Evolutionary conservation across 345 rosid genomes (phyloP).

Genomic region (Draba incana): DNA sequence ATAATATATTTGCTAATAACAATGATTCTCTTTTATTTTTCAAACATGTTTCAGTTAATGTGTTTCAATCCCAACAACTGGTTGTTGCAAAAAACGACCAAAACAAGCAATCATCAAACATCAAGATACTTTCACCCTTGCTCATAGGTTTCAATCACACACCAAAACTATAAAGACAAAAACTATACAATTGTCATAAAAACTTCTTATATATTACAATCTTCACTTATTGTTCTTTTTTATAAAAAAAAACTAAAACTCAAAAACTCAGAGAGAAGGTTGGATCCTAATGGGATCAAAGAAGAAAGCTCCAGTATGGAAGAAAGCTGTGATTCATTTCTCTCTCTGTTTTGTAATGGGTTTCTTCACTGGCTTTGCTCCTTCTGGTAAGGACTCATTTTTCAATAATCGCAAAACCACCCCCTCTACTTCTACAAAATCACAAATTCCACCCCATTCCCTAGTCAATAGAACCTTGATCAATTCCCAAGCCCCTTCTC

Average conservation of each 20-base stretch:
- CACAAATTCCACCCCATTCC: slow-evolving; percentile 32
- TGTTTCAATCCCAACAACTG: slow-evolving; percentile 46
- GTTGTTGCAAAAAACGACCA: slow-evolving; percentile 40
- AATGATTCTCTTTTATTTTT: slow-evolving; percentile 4
- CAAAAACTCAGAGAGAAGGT: background rate
- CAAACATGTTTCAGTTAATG: slow-evolving; percentile 34
- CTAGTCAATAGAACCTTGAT: slow-evolving; percentile 40
- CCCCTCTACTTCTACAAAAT: slow-evolving; percentile 31
- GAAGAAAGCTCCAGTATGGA: slow-evolving; percentile 83
- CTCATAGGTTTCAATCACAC: slow-evolving; percentile 42
- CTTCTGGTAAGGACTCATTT: slow-evolving; percentile 57
- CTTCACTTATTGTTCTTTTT: slow-evolving; percentile 20
- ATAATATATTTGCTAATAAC: slow-evolving; percentile 1
- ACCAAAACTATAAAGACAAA: slow-evolving; percentile 34
- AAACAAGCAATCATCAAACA: slow-evolving; percentile 39
- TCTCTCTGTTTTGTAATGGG: slow-evolving; percentile 86
- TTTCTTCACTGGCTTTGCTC: slow-evolving; percentile 88
- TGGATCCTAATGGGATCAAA: slow-evolving; percentile 56
- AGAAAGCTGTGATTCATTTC: slow-evolving; percentile 80
- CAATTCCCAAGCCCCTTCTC: slow-evolving; percentile 35
- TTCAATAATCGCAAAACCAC: slow-evolving; percentile 36
- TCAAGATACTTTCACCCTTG: slow-evolving; percentile 21
- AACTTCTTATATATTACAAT: slow-evolving; percentile 26
- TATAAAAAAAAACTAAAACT: background rate
- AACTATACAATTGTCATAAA: slow-evolving; percentile 5